A percentile compares a stretch with the other conserved stretches of the same genome.
These are phyloP conservation scores for Yarrowia yakushimensis DNA, from an alignment of 805 yeast genomes.

Conservation along the genomic window DNA sequence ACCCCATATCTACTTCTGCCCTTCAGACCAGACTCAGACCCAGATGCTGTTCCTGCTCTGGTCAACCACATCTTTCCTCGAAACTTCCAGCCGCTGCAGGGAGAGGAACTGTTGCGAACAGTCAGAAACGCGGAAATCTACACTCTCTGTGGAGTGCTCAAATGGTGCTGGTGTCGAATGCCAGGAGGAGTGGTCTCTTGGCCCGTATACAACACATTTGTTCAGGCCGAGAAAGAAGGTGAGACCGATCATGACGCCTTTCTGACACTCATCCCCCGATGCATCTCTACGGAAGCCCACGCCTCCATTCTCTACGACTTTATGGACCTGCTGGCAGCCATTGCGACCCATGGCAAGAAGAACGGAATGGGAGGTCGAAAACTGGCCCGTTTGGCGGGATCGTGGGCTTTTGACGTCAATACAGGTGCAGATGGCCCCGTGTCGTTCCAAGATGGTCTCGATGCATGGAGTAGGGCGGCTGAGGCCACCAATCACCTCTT, in stretches of 20 bases:
- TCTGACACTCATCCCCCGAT: constrained; percentile 76
- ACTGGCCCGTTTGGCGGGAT: constrained; percentile 73
- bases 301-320: constrained; percentile 88
- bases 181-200: constrained; percentile 79
- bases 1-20: constrained; percentile 75
- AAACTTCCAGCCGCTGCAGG: constrained; percentile 49
- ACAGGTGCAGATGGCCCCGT: constrained; percentile 38
- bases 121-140: constrained; percentile 54
- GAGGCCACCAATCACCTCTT: constrained; percentile 82
- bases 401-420: constrained; percentile 73
- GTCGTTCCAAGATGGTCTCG: constrained; percentile 64
- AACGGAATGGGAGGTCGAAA: constrained; percentile 78
- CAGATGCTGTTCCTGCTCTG: constrained; percentile 52
- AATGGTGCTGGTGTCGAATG: constrained; percentile 82
- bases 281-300: constrained; percentile 78
- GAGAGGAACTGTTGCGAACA: constrained; percentile 44
- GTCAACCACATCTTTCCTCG: constrained; percentile 56
- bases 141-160: constrained; percentile 68
- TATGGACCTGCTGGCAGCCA: constrained; percentile 70
- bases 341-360: constrained; percentile 73
- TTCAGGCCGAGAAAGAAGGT: constrained; percentile 61
- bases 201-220: constrained; percentile 58
- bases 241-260: constrained; percentile 62
- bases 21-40: constrained; percentile 62
- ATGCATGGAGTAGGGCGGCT: constrained; percentile 74